These are phyloP conservation scores for Cornus suecica DNA, from an alignment of 148 eudicot genomes.

Conservation along the genomic window DNA sequence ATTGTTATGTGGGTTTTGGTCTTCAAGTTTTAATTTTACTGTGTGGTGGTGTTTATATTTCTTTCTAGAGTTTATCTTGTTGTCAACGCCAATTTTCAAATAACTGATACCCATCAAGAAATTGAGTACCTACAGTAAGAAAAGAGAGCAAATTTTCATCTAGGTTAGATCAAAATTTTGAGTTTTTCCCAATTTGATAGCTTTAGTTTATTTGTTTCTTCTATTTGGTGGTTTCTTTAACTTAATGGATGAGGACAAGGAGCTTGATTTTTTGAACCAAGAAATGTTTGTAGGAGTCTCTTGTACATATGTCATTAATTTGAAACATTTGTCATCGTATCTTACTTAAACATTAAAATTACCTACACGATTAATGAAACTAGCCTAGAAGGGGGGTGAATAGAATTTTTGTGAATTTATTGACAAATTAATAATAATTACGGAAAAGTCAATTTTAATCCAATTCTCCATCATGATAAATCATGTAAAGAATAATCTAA, in stretches of 20 bases:
- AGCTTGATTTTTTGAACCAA: conserved; percentile 77
- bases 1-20: neutral
- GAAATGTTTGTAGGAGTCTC: no score
- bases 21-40: neutral
- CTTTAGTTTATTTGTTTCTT: neutral
- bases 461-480: no score
- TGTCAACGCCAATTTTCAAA: neutral
- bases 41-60: neutral
- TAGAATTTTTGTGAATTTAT: no score
- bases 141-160: conserved; percentile 2
- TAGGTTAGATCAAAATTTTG: neutral
- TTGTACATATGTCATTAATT: no score
- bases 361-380: no score
- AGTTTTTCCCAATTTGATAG: neutral
- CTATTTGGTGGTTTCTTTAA: neutral
- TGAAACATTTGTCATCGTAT: no score
- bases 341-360: no score
- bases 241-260: conserved; percentile 73
- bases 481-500: no score
- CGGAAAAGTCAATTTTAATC: no score
- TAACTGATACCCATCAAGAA: neutral
- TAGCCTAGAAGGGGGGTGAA: no score
- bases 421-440: no score
- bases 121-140: conserved; percentile 2
- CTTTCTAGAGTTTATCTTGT: conserved; percentile 5